Percentiles rank a stretch among this genome's conserved stretches.
phyloP scores from a whole-genome alignment of 208 protist genomes.

The Leishmania tarentolae region DNA sequence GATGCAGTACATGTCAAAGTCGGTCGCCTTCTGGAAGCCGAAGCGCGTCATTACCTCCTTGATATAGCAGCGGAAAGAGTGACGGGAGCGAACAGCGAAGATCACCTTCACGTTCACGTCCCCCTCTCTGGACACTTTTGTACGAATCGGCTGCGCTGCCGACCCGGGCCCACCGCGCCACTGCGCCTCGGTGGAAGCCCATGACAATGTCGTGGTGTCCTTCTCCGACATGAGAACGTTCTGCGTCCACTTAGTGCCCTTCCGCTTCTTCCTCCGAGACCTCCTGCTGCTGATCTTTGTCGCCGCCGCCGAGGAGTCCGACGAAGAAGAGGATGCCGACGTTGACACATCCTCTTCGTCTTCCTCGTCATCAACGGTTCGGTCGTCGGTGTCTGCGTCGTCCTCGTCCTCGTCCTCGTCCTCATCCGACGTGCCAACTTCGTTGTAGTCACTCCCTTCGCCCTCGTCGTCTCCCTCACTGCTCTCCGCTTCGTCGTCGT shows the following conservation, averaged over 20 bases:
- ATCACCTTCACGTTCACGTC: conserved; percentile 81
- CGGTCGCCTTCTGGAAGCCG: conserved; percentile 46
- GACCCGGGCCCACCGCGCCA: not conserved
- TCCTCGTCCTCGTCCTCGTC: conserved; percentile 22
- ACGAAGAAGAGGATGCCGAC: conserved; percentile 2
- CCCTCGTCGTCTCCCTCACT: conserved; percentile 29
- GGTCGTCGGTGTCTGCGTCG: conserved; percentile 21
- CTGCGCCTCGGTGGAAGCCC: not conserved
- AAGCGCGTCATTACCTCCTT: conserved; percentile 73
- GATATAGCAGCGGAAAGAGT: conserved; percentile 46
- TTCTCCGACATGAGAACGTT: not conserved
- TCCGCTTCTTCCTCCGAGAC: not conserved
- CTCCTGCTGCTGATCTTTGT: not conserved
- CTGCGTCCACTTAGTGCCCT: not conserved
- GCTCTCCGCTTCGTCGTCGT: conserved; percentile 17
- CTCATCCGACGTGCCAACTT: conserved; percentile 4
- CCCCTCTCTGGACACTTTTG: conserved; percentile 78
- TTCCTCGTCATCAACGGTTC: conserved; percentile 23
- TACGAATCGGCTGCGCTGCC: conserved; percentile 34
- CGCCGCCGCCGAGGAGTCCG: not conserved
- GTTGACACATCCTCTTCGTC: conserved; percentile 17
- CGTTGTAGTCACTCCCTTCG: conserved; percentile 27
- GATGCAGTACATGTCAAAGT: conserved; percentile 87
- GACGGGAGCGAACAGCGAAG: conserved; percentile 37
- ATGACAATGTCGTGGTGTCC: not conserved